These are phyloP conservation scores for Bacidia rubella DNA, from an alignment of 495 filamentous ascomycete genomes.

Conservation along the genomic window DNA sequence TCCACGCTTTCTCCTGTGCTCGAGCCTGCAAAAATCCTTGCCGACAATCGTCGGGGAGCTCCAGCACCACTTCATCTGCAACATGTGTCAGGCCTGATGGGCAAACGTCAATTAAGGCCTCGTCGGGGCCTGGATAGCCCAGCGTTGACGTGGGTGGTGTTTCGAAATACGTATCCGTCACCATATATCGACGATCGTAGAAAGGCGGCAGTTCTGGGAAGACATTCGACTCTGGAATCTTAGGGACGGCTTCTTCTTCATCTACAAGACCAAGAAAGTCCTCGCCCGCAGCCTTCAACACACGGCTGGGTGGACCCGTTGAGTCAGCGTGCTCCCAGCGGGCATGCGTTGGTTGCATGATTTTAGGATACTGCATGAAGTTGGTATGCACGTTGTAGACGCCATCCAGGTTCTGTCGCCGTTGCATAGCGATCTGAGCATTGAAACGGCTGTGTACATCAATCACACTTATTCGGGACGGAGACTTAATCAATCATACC, in stretches of 20 bases:
- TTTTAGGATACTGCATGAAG: constrained; percentile 67
- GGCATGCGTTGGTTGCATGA: constrained; percentile 80
- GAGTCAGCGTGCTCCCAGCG: constrained; percentile 56
- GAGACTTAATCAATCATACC: constrained; percentile 32
- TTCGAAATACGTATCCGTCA: constrained; percentile 58
- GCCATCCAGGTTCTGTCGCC: constrained; percentile 56
- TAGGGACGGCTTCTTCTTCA: constrained; percentile 2
- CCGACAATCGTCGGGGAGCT: constrained; percentile 60
- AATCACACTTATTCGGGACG: constrained; percentile 10
- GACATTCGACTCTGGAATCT: constrained; percentile 19
- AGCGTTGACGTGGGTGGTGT: constrained; percentile 43
- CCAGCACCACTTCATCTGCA: constrained; percentile 48
- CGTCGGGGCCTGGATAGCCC: constrained; percentile 53
- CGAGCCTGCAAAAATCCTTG: constrained; percentile 52
- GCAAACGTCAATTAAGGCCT: constrained; percentile 41
- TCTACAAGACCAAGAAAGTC: neutral
- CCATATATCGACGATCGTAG: constrained; percentile 58
- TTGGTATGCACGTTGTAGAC: constrained; percentile 93
- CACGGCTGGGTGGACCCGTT: neutral
- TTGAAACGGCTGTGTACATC: constrained; percentile 62
- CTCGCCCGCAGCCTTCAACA: neutral
- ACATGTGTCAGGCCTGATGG: constrained; percentile 50
- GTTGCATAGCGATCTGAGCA: constrained; percentile 44
- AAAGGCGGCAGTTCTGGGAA: constrained; percentile 53
- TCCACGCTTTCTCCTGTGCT: constrained; percentile 54